Percentiles rank a stretch among this genome's conserved stretches.
These are phyloP conservation scores for Cercophora sp. DNA, from an alignment of 495 filamentous ascomycete species.

Conservation along the genomic window DNA sequence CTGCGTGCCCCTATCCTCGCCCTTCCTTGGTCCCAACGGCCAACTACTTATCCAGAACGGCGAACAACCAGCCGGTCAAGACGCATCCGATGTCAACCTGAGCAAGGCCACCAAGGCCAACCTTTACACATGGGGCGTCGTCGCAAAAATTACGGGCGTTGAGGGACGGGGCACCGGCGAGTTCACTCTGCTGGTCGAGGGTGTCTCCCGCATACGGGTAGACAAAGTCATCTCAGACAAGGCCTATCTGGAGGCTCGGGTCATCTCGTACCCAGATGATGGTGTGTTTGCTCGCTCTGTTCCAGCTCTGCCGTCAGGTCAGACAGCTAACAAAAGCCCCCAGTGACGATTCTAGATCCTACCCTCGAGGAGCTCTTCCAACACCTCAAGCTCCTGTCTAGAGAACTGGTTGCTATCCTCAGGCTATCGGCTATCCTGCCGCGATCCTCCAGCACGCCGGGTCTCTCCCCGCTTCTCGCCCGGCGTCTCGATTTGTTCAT, in stretches of 20 bases:
- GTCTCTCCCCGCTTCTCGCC: slow-evolving; percentile 76
- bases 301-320: no score
- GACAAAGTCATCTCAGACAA: slow-evolving; percentile 71
- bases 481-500: slow-evolving; percentile 84
- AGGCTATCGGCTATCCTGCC: slow-evolving; percentile 73
- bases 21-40: slow-evolving; percentile 63
- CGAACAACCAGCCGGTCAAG: slow-evolving; percentile 36
- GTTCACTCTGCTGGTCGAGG: slow-evolving; percentile 80
- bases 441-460: slow-evolving; percentile 49
- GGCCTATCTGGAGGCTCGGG: slow-evolving; percentile 80
- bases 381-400: slow-evolving; percentile 73
- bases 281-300: no score
- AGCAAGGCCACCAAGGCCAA: slow-evolving; percentile 62
- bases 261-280: slow-evolving; percentile 55
- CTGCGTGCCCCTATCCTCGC: slow-evolving; percentile 75
- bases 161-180: slow-evolving; percentile 76
- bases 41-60: slow-evolving; percentile 62
- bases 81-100: slow-evolving; percentile 33
- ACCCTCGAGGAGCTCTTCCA: slow-evolving; percentile 66
- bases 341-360: slow-evolving; percentile 43
- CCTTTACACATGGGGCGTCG: slow-evolving; percentile 70
- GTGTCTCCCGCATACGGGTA: slow-evolving; percentile 69
- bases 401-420: slow-evolving; percentile 75
- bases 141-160: slow-evolving; percentile 78
- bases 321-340: neutral